These are phyloP conservation scores for Hanseniaspora uvarum DNA, from an alignment of 1,139 yeast genomes.

Conservation along the genomic window DNA sequence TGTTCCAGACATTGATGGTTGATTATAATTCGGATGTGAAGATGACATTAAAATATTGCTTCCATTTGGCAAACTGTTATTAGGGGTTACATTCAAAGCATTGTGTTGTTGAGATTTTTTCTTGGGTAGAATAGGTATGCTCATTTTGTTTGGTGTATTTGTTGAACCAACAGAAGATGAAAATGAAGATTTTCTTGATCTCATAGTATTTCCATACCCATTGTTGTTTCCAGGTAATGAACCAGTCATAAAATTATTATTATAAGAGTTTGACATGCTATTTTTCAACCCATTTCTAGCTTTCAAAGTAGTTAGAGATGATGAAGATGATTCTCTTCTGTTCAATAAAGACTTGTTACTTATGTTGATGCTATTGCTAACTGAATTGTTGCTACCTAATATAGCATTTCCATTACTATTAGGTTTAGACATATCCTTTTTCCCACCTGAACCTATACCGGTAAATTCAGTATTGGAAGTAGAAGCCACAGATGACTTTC, in stretches of 20 bases:
- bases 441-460: background rate
- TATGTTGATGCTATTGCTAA: constrained; percentile 5
- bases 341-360: background rate
- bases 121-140: constrained; percentile 31
- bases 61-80: constrained; percentile 1
- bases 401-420: background rate
- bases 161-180: constrained; percentile 28
- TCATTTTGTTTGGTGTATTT: constrained; percentile 25
- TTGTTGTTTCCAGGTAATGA: constrained; percentile 4
- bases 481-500: background rate
- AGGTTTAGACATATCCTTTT: background rate
- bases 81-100: background rate
- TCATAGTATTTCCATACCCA: background rate
- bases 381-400: background rate
- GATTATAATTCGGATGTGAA: constrained; percentile 14
- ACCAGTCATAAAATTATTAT: background rate
- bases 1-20: background rate
- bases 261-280: background rate
- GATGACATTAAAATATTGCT: constrained; percentile 11
- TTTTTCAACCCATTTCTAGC: constrained; percentile 6
- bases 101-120: constrained; percentile 19
- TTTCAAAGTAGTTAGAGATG: constrained; percentile 17
- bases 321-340: constrained; percentile 17
- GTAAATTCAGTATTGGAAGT: constrained; percentile 2
- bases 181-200: constrained; percentile 27